These are phyloP conservation scores for Ogataea methanolica DNA, from an alignment of 805 yeast species.

Conservation along the genomic window DNA sequence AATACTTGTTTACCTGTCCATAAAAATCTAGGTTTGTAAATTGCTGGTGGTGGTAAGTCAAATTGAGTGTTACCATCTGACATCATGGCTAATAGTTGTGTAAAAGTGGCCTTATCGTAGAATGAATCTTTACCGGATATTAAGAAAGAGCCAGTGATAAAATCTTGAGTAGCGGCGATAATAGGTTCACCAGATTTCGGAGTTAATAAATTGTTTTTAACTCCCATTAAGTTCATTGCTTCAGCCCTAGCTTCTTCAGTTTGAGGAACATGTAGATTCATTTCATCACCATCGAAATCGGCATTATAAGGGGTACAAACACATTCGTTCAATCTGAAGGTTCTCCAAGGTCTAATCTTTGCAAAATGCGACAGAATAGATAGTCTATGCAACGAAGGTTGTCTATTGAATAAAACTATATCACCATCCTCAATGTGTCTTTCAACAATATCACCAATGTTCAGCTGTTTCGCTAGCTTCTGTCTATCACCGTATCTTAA, in stretches of 20 bases:
- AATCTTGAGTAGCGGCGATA: constrained; percentile 99
- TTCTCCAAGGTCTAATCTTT: constrained; percentile 95
- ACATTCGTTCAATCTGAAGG: constrained; percentile 95
- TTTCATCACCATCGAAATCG: constrained; percentile 99
- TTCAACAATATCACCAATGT: constrained; percentile 90
- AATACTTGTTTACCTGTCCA: constrained; percentile 99
- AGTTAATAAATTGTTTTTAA: constrained; percentile 86
- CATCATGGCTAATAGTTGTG: constrained; percentile 90
- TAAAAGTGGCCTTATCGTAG: constrained; percentile 79
- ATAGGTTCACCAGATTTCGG: constrained; percentile 99
- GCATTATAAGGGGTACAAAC: constrained; percentile 99
- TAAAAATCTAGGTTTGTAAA: constrained; percentile 78
- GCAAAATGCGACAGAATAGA: constrained; percentile 95
- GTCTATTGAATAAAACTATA: constrained; percentile 91
- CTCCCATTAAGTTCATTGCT: constrained; percentile 98
- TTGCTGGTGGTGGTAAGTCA: constrained; percentile 94
- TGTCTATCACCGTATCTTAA: constrained; percentile 82
- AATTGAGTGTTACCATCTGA: constrained; percentile 84
- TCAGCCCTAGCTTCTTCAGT: constrained; percentile 99
- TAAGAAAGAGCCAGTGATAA: constrained; percentile 92
- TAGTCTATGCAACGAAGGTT: constrained; percentile 93
- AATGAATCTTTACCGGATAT: constrained; percentile 92
- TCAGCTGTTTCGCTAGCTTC: constrained; percentile 69
- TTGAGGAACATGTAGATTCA: constrained; percentile 98
- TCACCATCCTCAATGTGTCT: constrained; percentile 98